phyloP scores from a whole-genome alignment of 1,284 basidiomycete genomes.

The Xerocomus nothofagi region DNA sequence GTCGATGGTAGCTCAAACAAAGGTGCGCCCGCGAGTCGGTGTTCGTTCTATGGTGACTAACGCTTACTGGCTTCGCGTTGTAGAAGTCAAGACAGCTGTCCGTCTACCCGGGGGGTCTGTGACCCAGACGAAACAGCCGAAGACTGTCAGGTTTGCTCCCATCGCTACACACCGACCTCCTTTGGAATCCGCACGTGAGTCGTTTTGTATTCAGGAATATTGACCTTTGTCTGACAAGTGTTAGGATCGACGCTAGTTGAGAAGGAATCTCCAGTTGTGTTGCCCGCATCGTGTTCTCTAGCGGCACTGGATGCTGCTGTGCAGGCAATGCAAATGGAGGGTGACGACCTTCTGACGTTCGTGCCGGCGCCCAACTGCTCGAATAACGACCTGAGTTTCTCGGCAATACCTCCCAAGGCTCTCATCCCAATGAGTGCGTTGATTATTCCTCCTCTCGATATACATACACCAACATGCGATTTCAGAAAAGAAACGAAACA shows the following conservation, averaged over 20 bases:
- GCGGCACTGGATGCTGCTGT: conserved; percentile 12
- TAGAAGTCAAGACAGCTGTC: conserved; percentile 12
- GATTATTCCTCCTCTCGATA: not conserved
- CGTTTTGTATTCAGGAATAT: not conserved
- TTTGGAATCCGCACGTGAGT: conserved; percentile 14
- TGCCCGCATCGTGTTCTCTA: conserved; percentile 16
- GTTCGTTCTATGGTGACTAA: not conserved
- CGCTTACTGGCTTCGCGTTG: conserved; percentile 9
- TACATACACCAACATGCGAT: not conserved
- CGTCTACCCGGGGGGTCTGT: conserved; percentile 15
- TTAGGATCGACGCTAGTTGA: not conserved
- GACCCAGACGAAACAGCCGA: conserved; percentile 11
- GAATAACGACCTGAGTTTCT: conserved; percentile 14
- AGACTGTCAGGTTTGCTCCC: conserved; percentile 1
- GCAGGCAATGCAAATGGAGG: conserved; percentile 3
- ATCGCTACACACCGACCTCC: not conserved
- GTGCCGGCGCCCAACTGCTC: not conserved
- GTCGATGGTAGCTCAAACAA: not conserved
- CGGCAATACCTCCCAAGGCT: not conserved
- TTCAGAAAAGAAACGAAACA: not conserved
- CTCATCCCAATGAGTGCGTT: conserved; percentile 4
- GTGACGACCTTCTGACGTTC: conserved; percentile 3
- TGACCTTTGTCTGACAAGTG: conserved; percentile 8
- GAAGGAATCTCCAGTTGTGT: not conserved
- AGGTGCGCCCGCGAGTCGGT: conserved; percentile 9